Conservation (phyloP, 2,329 filamentous ascomycete species). For the Mycocentrospora acerina region DNA sequence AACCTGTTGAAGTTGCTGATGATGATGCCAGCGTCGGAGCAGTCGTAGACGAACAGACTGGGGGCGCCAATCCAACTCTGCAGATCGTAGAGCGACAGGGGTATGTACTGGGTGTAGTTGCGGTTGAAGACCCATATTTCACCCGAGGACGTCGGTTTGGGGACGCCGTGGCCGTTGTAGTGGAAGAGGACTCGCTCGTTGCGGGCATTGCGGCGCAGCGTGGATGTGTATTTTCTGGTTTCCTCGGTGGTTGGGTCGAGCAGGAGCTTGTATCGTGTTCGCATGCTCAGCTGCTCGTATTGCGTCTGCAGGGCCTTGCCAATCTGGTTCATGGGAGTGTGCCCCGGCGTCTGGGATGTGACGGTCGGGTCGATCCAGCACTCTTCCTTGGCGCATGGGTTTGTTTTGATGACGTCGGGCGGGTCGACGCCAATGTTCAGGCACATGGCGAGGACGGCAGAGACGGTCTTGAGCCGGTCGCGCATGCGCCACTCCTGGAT, state of each 20-base stretch:
- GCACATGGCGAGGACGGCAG: slow-evolving; percentile 89
- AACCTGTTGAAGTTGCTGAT: slow-evolving; percentile 93
- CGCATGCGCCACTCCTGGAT: slow-evolving; percentile 97
- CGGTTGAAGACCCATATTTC: slow-evolving; percentile 99
- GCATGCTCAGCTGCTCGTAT: slow-evolving; percentile 91
- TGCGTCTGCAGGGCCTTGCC: slow-evolving; percentile 94
- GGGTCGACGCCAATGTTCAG: slow-evolving; percentile 97
- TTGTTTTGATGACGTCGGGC: slow-evolving; percentile 94
- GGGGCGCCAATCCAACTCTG: slow-evolving; percentile 95
- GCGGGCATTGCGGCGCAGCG: slow-evolving; percentile 86
- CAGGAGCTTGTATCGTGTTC: slow-evolving; percentile 97
- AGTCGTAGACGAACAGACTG: slow-evolving; percentile 96
- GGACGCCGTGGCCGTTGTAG: slow-evolving; percentile 97
- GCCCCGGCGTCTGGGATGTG: slow-evolving; percentile 67
- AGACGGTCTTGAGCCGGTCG: slow-evolving; percentile 94
- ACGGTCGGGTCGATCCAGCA: slow-evolving; percentile 94
- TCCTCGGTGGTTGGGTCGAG: slow-evolving; percentile 96
- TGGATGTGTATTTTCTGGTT: slow-evolving; percentile 93
- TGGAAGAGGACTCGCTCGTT: slow-evolving; percentile 96
- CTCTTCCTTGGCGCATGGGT: slow-evolving; percentile 88
- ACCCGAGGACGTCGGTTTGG: slow-evolving; percentile 89
- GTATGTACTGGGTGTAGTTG: slow-evolving; percentile 98
- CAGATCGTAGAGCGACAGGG: slow-evolving; percentile 90
- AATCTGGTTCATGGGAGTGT: slow-evolving; percentile 88
- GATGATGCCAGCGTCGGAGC: slow-evolving; percentile 94